A percentile compares a stretch with the other conserved stretches of the same genome.
phyloP scores from a whole-genome alignment of 495 filamentous ascomycete genomes.

The Clohesyomyces aquaticus region DNA sequence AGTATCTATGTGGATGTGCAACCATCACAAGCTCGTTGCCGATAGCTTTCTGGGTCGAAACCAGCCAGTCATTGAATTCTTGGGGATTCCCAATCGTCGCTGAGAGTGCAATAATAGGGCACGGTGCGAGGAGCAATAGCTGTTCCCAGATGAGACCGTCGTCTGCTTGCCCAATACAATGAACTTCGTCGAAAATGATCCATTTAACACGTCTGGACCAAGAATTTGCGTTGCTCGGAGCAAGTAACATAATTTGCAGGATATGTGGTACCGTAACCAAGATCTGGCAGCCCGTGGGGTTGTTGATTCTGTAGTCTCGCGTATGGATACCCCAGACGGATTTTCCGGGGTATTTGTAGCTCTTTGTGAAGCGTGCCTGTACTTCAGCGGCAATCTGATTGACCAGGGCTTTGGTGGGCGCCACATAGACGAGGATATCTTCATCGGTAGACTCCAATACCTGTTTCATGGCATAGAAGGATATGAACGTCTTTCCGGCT shows the following conservation, averaged over 20 bases:
- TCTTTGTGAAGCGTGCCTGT: constrained; percentile 68
- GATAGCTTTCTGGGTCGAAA: constrained; percentile 58
- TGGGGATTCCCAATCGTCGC: constrained; percentile 78
- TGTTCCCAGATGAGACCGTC: constrained; percentile 85
- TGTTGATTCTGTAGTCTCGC: constrained; percentile 71
- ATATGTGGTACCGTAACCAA: constrained; percentile 78
- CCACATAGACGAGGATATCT: constrained; percentile 74
- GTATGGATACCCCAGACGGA: constrained; percentile 82
- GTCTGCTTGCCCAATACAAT: constrained; percentile 75
- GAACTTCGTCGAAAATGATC: constrained; percentile 86
- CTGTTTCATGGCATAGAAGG: constrained; percentile 80
- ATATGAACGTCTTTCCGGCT: constrained; percentile 66
- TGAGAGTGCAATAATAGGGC: constrained; percentile 78
- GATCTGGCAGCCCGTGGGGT: constrained; percentile 70
- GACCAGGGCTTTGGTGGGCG: constrained; percentile 79
- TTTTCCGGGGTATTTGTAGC: constrained; percentile 57
- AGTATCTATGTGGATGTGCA: constrained; percentile 67
- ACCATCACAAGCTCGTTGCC: constrained; percentile 67
- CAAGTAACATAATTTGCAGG: constrained; percentile 76
- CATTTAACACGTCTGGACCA: constrained; percentile 69
- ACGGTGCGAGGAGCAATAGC: constrained; percentile 70
- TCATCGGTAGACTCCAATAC: constrained; percentile 67
- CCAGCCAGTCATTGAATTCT: constrained; percentile 71
- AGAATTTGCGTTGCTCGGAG: constrained; percentile 66
- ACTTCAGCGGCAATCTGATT: constrained; percentile 84